Base-by-base conservation (phyloP, 192 early-diverging fungal species). In the Umbelopsis ramanniana region DNA sequence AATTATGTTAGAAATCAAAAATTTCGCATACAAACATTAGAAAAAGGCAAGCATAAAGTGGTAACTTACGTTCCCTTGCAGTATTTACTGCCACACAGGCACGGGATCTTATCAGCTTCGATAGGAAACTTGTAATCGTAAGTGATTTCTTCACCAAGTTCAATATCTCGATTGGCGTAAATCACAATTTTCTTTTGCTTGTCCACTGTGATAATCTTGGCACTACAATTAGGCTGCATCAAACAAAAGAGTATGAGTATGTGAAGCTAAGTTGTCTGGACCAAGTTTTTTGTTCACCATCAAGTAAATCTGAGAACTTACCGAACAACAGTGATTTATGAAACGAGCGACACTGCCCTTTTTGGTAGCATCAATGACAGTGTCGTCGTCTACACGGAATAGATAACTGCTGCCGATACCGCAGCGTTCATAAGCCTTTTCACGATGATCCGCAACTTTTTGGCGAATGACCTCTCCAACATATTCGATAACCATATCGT, bases 401-500 rank as follows among this genome's bases (percentile, higher is more conserved):
- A 99, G 82, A 81, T 99, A 99, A 77, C 92, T 94, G 53, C 89
- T 88, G 19, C 96, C 96, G 26, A 99, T 96, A 6, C 98, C 98
- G 79, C 87, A 86, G n/a, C 88, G 87, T 81, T 96, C 94, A 79
- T 99, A 99, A 57, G 86, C 84, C 76, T 94, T 91, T 82, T 99
- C 98, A 26, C 97, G 90, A 76, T 91, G 85, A 75, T 99, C 98
- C 4, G 96, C 97, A 70, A 98, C 92, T 75, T 94, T 91, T 74
- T 95, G 90, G 43, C 97, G 89, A 78, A 99, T 94, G 48, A 94
- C 86, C 84, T 99, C 97, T 47, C 97, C 97, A 71, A 98, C 94
- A 76, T 99, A 99, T 84, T 99, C 97, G 52, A 98, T 98, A 46
- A 99, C 96, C 86, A 99, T 93, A 69, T 99, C 97, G 73, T 90